phyloP scores from a whole-genome alignment of 2,329 filamentous ascomycete genomes.

The Nannizziopsis barbatae region DNA sequence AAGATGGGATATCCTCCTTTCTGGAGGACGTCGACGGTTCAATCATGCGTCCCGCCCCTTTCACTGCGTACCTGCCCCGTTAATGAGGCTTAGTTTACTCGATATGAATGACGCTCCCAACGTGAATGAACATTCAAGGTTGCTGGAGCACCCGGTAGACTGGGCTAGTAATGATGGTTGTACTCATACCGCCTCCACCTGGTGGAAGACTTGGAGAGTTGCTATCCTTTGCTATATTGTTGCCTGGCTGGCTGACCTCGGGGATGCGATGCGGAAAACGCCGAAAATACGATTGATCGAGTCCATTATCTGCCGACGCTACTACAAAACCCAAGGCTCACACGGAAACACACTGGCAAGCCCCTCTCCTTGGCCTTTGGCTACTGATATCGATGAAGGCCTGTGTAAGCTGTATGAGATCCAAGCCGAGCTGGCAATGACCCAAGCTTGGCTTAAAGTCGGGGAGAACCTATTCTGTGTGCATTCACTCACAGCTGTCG shows the following conservation, averaged over 20 bases:
- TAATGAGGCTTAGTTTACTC: too few relatives aligned
- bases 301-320: background rate
- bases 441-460: slow-evolving; percentile 1
- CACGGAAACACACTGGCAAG: background rate
- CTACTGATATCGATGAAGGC: background rate
- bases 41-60: too few relatives aligned
- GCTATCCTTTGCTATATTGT: background rate
- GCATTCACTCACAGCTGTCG: background rate
- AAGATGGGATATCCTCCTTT: too few relatives aligned
- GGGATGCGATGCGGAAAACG: background rate
- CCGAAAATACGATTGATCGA: slow-evolving; percentile 4
- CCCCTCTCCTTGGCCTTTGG: background rate
- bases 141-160: background rate
- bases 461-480: slow-evolving; percentile 3
- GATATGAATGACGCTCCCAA: too few relatives aligned
- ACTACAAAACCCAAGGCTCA: background rate
- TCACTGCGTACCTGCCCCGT: too few relatives aligned
- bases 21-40: too few relatives aligned
- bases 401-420: background rate
- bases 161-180: background rate
- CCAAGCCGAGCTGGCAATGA: background rate
- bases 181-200: background rate
- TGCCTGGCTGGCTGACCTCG: background rate
- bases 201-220: background rate
- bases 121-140: background rate